Base-by-base conservation (phyloP, 495 filamentous ascomycete species). In the Physcia stellaris region DNA sequence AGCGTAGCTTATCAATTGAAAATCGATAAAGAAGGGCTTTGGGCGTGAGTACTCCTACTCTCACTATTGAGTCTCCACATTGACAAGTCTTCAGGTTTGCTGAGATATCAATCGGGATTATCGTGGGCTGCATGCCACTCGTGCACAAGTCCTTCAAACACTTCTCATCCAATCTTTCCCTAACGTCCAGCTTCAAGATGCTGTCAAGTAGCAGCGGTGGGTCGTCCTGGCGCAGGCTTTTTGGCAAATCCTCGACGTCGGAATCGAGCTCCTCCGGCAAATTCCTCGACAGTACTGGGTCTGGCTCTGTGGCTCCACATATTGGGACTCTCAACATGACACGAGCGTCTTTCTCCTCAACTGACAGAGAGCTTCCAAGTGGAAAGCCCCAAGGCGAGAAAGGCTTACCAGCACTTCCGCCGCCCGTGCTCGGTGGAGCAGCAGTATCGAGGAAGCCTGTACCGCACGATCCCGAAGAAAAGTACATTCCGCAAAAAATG, bases 41-140 rank as follows among this genome's bases (percentile, higher is more conserved):
- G 37, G 37, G 37, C 37, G 37, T 39, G 21, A 39, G 37, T 39
- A 6, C 2, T 15, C 3, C 19, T 27, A 16, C 2, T 16, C 19
- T 2, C 6, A 9, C 15, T 27, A 11, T 13, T 13, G 15, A 12
- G 6, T 5, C 15, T 15, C n/a, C 4, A 15, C 19, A 16, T 27
- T 39, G 12, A 39, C 21, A 7, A 11, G 5, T 17, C 5, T 9
- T 21, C 24, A 39, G 37, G 12, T 28, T 39, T 21, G 37, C 37
- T 11, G 37, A 39, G 24, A 39, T 39, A 15, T 12, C 37, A 27
- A 31, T 15, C 11, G 37, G 37, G n/a, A 39, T 39, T 27, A 39
- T 27, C 37, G 23, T 27, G 4, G 21, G 37, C 37, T 39, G 37
- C 16, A 16, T 39, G 21, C 37, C 37, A 6, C 13, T 39, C 4